Percentiles rank a stretch among this genome's conserved stretches.
Evolutionary conservation across 176 grass and related monocot genomes (phyloP).

Genomic region (Stipa capillata): DNA sequence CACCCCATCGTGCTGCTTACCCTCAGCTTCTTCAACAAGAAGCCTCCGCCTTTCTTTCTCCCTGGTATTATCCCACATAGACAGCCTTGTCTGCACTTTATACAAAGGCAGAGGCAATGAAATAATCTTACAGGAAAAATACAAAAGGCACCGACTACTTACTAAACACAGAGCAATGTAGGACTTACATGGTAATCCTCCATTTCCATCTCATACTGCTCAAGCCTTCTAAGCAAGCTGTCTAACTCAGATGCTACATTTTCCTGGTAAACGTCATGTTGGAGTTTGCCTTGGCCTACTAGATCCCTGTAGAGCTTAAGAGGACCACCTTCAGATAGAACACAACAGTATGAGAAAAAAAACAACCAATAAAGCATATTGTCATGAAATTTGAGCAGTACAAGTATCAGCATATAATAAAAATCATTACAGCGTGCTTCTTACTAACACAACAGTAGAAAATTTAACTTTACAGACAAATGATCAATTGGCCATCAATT

Average conservation of each 20-base stretch:
- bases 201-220: slow-evolving; percentile 85
- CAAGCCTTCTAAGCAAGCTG: slow-evolving; percentile 49
- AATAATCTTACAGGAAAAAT: neutral
- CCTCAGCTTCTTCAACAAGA: slow-evolving; percentile 70
- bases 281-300: slow-evolving; percentile 58
- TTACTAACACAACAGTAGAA: too few species aligned
- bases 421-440: too few species aligned
- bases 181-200: slow-evolving; percentile 88
- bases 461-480: neutral
- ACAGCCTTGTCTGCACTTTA: slow-evolving; percentile 48
- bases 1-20: slow-evolving; percentile 70
- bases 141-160: neutral
- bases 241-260: slow-evolving; percentile 66
- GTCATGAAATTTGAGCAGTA: neutral
- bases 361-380: neutral
- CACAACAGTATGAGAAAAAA: slow-evolving; percentile 5
- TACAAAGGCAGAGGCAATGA: neutral
- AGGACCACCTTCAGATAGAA: slow-evolving; percentile 58
- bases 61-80: slow-evolving; percentile 66
- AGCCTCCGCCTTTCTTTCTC: slow-evolving; percentile 61
- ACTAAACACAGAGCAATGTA: neutral
- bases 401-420: neutral
- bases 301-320: slow-evolving; percentile 48
- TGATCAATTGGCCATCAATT: neutral
- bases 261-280: slow-evolving; percentile 68